Conservation (phyloP, 352 stramenopile genomes). For the Pythium aristosporum region DNA sequence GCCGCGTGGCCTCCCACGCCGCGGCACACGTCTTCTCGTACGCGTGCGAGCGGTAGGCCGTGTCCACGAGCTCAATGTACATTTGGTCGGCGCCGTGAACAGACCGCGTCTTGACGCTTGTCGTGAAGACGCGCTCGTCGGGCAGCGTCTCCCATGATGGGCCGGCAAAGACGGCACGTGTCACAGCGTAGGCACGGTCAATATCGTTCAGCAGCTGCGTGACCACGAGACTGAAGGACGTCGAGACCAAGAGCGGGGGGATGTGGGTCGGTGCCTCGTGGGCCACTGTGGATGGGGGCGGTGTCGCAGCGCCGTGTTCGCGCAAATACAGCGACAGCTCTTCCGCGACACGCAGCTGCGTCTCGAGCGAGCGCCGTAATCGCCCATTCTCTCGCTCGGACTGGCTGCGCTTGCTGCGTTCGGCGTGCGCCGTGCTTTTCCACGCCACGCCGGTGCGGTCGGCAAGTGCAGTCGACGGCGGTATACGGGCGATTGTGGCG, state of each 20-base stretch:
- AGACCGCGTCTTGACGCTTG: constrained; percentile 16
- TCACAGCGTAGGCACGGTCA: constrained; percentile 36
- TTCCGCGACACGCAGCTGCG: constrained; percentile 43
- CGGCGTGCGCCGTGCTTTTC: constrained; percentile 32
- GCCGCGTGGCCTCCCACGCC: constrained; percentile 4
- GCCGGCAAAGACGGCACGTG: constrained; percentile 38
- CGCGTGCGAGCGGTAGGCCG: constrained; percentile 1
- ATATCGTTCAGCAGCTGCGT: constrained; percentile 9
- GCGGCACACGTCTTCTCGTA: constrained; percentile 8
- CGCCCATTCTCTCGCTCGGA: constrained; percentile 44
- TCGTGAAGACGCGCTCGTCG: constrained; percentile 14
- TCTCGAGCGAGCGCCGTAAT: constrained; percentile 38
- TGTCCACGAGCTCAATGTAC: constrained; percentile 25
- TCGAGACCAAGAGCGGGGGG: constrained; percentile 6
- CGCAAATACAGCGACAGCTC: constrained; percentile 41
- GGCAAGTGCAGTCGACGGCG: neutral
- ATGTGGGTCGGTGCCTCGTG: constrained; percentile 6
- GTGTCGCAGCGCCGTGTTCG: constrained; percentile 32
- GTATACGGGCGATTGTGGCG: neutral
- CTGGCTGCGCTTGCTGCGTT: constrained; percentile 32
- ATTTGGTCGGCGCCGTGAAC: constrained; percentile 6
- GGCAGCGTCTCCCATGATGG: constrained; percentile 32
- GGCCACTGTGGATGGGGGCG: constrained; percentile 5
- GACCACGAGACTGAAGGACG: constrained; percentile 22
- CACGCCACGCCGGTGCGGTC: neutral